These are phyloP conservation scores for Wickerhamomyces sydowiorum DNA, from an alignment of 805 yeast genomes.

Conservation along the genomic window DNA sequence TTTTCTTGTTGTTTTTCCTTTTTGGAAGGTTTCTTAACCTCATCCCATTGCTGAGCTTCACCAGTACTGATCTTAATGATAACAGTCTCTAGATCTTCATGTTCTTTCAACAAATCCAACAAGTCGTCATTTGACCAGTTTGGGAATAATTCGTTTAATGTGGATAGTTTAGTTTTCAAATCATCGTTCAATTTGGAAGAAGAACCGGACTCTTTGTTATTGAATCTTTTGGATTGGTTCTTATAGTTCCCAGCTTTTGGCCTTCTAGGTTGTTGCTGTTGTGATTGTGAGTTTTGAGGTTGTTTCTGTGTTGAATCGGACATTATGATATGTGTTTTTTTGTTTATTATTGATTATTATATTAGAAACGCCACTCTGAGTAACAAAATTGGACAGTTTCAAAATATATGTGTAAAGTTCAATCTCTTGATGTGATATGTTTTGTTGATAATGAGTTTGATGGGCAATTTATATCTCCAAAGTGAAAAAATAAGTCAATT, in stretches of 20 bases:
- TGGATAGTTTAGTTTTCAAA: slow-evolving; percentile 36
- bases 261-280: slow-evolving; percentile 18
- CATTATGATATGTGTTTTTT: no score
- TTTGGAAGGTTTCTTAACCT: slow-evolving; percentile 65
- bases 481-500: no score
- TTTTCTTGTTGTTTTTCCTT: slow-evolving; percentile 40
- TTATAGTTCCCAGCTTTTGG: slow-evolving; percentile 32
- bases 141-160: slow-evolving; percentile 83
- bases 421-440: no score
- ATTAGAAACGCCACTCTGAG: no score
- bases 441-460: no score
- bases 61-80: slow-evolving; percentile 88
- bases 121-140: slow-evolving; percentile 92
- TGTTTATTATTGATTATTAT: no score
- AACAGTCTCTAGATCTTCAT: slow-evolving; percentile 70
- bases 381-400: no score
- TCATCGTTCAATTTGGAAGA: slow-evolving; percentile 25
- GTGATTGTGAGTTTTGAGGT: slow-evolving; percentile 10
- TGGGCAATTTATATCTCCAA: no score
- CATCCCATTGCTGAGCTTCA: slow-evolving; percentile 90
- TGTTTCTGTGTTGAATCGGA: slow-evolving; percentile 17
- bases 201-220: slow-evolving; percentile 10
- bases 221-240: slow-evolving; percentile 41
- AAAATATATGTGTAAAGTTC: no score
- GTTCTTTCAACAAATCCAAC: slow-evolving; percentile 66